Base-by-base conservation (phyloP, 1,284 basidiomycete genomes). In the Takashimella tepidaria region DNA sequence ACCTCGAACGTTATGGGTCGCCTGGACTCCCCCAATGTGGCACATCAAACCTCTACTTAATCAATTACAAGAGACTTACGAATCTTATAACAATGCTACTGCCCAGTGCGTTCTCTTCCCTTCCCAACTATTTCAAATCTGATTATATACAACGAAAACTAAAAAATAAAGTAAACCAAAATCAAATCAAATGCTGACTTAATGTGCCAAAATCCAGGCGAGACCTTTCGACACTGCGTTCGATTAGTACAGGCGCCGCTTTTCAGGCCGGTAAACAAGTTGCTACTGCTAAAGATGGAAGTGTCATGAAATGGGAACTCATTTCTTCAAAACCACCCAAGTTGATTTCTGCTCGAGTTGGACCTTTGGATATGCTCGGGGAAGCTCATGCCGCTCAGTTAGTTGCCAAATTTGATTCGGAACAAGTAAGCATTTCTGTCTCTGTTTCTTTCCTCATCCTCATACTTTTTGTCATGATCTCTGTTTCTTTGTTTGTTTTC, bases 351-450 rank as follows among this genome's bases (percentile, higher is more conserved):
- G 46, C 51, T 12, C 48, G 56, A 21, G 41, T 26, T 5, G 37
- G 41, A 21, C 45, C 51, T 10, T 37, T 51, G 31, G 49, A 49
- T 43, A 31, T 37, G 21, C 11, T 19, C 3, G 46, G 47, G 20
- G 25, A 41, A 23, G 43, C 25, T 13, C 11, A 37, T 43, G 19
- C 45, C 5, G 45, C 52, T 11, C 56, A 57, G 56, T 23, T 49
- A 19, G 43, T 40, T 5, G 21, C 54, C 1, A 42, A 37, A 12
- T 57, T 51, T 41, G 54, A 55, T 50, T 55, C 54, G 24, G 51
- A 49, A 47, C 57, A 55, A 53, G 43, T 37, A 37, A 37, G 31
- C 16, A 8, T 37, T 37, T 16, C 16, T 37, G 10, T 37, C 31
- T 16, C 31, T 37, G 31, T 16, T 16, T 37, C 31, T 16, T 8